Percentiles rank a stretch among this genome's conserved stretches.
Evolutionary conservation across 441 rosid species (phyloP).

Genomic region (Pelargonium australe): DNA sequence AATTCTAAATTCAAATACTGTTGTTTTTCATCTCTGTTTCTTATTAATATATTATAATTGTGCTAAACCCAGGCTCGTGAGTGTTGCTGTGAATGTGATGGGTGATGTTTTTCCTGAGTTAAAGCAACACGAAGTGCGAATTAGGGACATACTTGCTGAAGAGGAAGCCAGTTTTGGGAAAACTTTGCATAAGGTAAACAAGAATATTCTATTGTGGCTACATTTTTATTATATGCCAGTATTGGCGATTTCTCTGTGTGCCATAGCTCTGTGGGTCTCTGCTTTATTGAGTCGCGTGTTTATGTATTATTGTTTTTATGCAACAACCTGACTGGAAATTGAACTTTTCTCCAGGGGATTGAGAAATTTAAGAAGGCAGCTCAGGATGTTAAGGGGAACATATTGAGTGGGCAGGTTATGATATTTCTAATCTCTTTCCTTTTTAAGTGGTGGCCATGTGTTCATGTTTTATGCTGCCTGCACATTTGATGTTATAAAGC

Average conservation of each 20-base stretch:
- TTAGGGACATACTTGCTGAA: constrained; percentile 59
- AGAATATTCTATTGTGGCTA: background rate
- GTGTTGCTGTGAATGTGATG: constrained; percentile 62
- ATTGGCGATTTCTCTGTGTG: no score
- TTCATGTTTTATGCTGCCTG: background rate
- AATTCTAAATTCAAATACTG: background rate
- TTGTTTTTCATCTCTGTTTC: constrained; percentile 11
- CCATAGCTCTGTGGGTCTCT: background rate
- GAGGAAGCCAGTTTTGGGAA: constrained; percentile 95
- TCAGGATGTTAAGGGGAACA: constrained; percentile 67
- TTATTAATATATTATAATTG: constrained; percentile 13
- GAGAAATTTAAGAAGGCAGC: constrained; percentile 92
- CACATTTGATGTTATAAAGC: background rate
- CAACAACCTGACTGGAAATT: constrained; percentile 11
- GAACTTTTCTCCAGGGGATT: constrained; percentile 57
- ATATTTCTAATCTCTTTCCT: constrained; percentile 8
- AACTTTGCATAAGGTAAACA: constrained; percentile 79
- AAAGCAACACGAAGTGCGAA: constrained; percentile 65
- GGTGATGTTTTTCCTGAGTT: constrained; percentile 88
- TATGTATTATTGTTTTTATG: background rate
- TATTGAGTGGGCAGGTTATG: constrained; percentile 69
- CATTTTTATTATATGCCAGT: background rate
- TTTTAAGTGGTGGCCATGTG: background rate
- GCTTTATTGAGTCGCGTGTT: background rate
- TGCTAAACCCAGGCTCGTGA: constrained; percentile 61